phyloP scores from a whole-genome alignment of 495 filamentous ascomycete species.

The Neurospora intermedia region DNA sequence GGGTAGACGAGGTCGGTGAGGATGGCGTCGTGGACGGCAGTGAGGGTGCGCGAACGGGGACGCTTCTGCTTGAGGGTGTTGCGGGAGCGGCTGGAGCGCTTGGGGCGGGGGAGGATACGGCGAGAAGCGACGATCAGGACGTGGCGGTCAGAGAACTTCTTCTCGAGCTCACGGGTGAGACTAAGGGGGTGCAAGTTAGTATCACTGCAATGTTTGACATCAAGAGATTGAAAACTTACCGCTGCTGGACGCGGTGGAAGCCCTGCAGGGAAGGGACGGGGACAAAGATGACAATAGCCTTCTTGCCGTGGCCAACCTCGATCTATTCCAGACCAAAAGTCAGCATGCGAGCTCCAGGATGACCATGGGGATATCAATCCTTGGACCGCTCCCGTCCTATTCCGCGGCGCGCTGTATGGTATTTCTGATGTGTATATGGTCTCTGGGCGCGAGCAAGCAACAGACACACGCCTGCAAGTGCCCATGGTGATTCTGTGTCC shows the following conservation, averaged over 20 bases:
- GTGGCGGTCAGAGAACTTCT: constrained; percentile 99
- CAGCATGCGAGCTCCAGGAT: constrained; percentile 54
- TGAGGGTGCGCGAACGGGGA: constrained; percentile 91
- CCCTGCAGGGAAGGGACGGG: constrained; percentile 89
- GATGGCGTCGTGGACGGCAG: constrained; percentile 94
- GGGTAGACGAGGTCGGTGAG: constrained; percentile 95
- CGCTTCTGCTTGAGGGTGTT: constrained; percentile 95
- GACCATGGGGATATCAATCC: constrained; percentile 29
- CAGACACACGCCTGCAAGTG: constrained; percentile 4
- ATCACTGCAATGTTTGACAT: background rate
- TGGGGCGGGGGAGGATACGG: constrained; percentile 95
- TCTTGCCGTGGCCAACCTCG: constrained; percentile 99
- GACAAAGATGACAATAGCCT: constrained; percentile 99
- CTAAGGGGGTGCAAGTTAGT: constrained; percentile 36
- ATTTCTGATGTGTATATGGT: constrained; percentile 21
- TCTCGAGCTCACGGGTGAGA: constrained; percentile 98
- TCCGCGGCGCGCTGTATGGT: constrained; percentile 33
- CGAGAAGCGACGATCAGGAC: constrained; percentile 97
- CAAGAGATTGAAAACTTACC: constrained; percentile 48
- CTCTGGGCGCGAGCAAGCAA: constrained; percentile 6
- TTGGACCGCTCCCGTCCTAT: constrained; percentile 64
- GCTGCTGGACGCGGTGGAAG: constrained; percentile 98
- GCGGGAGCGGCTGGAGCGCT: constrained; percentile 89
- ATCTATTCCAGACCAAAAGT: constrained; percentile 68
- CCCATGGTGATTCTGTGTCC: background rate